Percentiles rank a stretch among this genome's conserved stretches.
Conservation (phyloP, 352 stramenopile species). For the Pythium myriotylum region DNA sequence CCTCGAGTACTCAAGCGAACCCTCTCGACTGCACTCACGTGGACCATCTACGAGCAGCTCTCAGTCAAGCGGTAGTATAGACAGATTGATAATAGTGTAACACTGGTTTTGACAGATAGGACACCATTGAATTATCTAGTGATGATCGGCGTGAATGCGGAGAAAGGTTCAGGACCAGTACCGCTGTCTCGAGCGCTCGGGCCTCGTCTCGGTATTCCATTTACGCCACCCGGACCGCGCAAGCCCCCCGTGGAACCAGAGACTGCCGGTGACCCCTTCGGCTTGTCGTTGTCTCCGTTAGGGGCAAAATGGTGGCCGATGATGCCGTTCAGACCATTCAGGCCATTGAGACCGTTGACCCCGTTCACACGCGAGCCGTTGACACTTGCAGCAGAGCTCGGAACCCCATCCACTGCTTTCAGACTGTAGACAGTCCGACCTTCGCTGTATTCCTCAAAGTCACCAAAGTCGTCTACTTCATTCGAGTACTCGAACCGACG, state of each 20-base stretch:
- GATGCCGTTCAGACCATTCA: conserved; percentile 32
- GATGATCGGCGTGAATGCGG: conserved; percentile 87
- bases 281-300: conserved; percentile 28
- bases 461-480: conserved; percentile 2
- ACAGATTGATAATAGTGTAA: conserved; percentile 9
- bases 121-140: conserved; percentile 48
- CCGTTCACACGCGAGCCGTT: conserved; percentile 29
- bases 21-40: conserved; percentile 98
- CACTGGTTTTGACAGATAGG: background rate
- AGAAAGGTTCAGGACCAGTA: conserved; percentile 64
- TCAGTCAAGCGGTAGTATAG: conserved; percentile 49
- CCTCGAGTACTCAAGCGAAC: conserved; percentile 96
- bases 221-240: conserved; percentile 28
- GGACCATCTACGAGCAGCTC: conserved; percentile 98
- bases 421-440: conserved; percentile 14
- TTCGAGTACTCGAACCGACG: conserved; percentile 28
- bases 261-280: background rate
- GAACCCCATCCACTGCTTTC: background rate
- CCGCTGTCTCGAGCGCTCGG: conserved; percentile 8
- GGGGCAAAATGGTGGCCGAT: conserved; percentile 17
- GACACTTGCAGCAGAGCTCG: conserved; percentile 2
- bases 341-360: conserved; percentile 29
- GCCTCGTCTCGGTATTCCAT: conserved; percentile 26
- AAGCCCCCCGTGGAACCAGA: background rate
- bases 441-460: background rate